Percentiles rank a stretch among this genome's conserved stretches.
phyloP scores from a whole-genome alignment of 2,329 filamentous ascomycete species.

The Fusarium caatingaense region DNA sequence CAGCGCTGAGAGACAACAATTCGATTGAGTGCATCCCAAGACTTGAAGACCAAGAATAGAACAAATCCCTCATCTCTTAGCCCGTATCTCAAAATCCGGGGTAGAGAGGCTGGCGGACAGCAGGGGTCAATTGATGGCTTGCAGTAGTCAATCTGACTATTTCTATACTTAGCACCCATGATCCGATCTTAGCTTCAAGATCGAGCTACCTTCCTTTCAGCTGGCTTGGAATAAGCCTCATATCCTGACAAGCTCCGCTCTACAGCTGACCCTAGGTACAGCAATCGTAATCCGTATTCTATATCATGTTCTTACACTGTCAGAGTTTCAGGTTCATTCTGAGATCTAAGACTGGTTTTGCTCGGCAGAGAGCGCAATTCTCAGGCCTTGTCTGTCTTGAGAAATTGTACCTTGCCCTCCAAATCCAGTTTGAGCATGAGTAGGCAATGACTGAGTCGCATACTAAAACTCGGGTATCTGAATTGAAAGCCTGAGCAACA shows the following conservation, averaged over 20 bases:
- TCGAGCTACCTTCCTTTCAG: neutral
- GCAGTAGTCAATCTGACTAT: neutral
- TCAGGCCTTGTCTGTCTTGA: neutral
- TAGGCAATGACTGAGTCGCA: no score
- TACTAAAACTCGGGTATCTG: no score
- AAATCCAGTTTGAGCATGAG: neutral
- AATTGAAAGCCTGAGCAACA: no score
- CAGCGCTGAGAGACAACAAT: no score
- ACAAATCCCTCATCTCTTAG: neutral
- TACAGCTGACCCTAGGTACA: neutral
- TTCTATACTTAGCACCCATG: neutral
- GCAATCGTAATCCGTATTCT: no score
- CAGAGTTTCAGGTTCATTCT: no score
- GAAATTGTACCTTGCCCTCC: neutral
- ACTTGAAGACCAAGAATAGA: no score
- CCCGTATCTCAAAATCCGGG: neutral
- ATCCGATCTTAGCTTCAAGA: neutral
- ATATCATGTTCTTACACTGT: no score
- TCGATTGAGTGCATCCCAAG: no score
- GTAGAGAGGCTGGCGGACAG: neutral
- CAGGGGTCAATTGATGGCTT: neutral
- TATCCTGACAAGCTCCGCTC: neutral
- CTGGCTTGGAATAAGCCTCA: neutral
- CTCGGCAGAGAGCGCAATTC: neutral
- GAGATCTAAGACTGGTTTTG: neutral